Evolutionary conservation across 1,139 yeast genomes (phyloP), one percentile per base, ranked within the genome.

Genomic region (Geotrichum carabidarum): DNA sequence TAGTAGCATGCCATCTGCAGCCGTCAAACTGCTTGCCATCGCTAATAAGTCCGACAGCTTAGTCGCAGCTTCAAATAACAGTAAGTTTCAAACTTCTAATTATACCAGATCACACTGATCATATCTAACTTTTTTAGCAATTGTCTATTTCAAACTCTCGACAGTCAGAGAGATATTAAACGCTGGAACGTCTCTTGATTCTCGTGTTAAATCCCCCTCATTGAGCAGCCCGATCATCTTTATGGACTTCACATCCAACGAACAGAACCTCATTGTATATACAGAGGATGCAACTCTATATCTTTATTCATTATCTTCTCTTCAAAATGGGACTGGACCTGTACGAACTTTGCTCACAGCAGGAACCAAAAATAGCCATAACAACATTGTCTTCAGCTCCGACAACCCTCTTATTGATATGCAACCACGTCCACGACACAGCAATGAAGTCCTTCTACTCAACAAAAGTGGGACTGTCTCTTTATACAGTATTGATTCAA

Each of bases 381-480:
- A 42, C 27, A 35, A 45, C 8, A 32, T 15, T 30, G 54, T 37
- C 8, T 53, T 54, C 43, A 34, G 41, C 40, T 2, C 48, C 14
- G 41, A 44, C 2, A 18, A 32, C 7, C 51, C 52, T 32, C 32
- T 48, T 2, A 22, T 41, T 6, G 63, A 59, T 43, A 48, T 63
- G 27, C 55, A 51, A 38, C 46, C 60, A 14, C 54, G 64, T 15
- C 66, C 66, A 1, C 42, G 45, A 31, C 55, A 54, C 37, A 62
- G 59, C 42, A 50, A 55, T 14, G 64, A 62, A 34, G 53, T 65
- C 11, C 65, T 66, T 1, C 58, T 68, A 1, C 53, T 68, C 38
- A 63, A 63, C 9, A 45, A 56, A 4, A 35, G 51, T 8, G 63
- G 62, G 9, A 48, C 54, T 1, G 56, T 69, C 14, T 41, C 49